These are phyloP conservation scores for Aspergillus oerlinghausenensis DNA, from an alignment of 2,329 filamentous ascomycete species.

Conservation along the genomic window DNA sequence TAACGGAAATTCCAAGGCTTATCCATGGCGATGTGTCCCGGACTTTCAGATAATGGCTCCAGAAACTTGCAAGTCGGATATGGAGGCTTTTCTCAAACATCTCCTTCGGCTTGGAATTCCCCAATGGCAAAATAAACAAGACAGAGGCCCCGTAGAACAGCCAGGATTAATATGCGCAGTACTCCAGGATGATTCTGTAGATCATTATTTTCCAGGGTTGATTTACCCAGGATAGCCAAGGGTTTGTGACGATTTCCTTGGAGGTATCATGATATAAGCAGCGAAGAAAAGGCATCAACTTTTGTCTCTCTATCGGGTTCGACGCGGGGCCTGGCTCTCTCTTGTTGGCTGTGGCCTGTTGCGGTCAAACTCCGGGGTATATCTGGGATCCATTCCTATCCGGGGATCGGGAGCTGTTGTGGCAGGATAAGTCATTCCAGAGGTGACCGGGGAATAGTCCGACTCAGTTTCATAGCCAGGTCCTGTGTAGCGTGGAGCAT, in stretches of 20 bases:
- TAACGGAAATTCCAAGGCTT: constrained; percentile 8
- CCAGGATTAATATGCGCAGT: not conserved
- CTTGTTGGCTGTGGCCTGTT: constrained; percentile 38
- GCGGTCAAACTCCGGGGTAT: constrained; percentile 39
- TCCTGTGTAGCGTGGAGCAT: constrained; percentile 39
- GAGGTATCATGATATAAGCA: constrained; percentile 7
- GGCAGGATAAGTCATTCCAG: constrained; percentile 38
- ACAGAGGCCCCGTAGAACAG: not conserved
- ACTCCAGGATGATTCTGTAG: not conserved
- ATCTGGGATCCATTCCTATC: constrained; percentile 42
- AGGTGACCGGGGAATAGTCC: constrained; percentile 39
- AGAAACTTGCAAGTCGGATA: constrained; percentile 12
- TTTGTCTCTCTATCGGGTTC: constrained; percentile 29
- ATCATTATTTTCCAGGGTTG: not conserved
- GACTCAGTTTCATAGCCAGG: constrained; percentile 39
- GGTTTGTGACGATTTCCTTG: constrained; percentile 7
- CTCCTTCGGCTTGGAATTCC: constrained; percentile 13
- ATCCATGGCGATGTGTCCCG: constrained; percentile 18
- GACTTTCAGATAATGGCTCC: constrained; percentile 13
- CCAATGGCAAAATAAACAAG: constrained; percentile 7
- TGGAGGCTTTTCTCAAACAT: constrained; percentile 12
- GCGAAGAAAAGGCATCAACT: constrained; percentile 1
- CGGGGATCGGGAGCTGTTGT: constrained; percentile 39
- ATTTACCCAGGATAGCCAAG: constrained; percentile 4
- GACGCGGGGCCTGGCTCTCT: constrained; percentile 35